Evolutionary conservation across 352 stramenopile species (phyloP).

Genomic region (Globisporangium viniferum): DNA sequence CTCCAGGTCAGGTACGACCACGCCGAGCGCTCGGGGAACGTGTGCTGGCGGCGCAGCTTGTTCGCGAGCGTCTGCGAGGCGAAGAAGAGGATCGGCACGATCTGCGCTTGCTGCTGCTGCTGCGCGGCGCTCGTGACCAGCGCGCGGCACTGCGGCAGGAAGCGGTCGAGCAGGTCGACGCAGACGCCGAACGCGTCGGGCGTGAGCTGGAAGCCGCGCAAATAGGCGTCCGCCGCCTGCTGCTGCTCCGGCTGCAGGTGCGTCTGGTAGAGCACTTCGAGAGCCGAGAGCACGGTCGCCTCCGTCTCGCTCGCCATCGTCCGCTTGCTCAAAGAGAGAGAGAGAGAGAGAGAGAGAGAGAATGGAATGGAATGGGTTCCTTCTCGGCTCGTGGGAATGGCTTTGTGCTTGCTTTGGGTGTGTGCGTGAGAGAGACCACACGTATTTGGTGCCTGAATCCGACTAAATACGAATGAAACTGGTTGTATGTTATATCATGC

Average conservation of each 20-base stretch:
- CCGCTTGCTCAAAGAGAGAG: not conserved
- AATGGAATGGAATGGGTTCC: not conserved
- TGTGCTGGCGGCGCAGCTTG: conserved; percentile 64
- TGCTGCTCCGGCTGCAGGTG: conserved; percentile 53
- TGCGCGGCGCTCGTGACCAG: conserved; percentile 3
- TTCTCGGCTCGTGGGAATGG: not conserved
- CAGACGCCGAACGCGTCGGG: conserved; percentile 76
- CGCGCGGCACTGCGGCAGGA: conserved; percentile 26
- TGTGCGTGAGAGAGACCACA: not conserved
- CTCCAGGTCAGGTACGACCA: conserved; percentile 39
- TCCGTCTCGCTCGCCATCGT: conserved; percentile 18
- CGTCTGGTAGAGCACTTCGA: conserved; percentile 60
- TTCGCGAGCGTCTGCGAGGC: conserved; percentile 79
- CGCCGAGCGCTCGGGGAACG: conserved; percentile 23
- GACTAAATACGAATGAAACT: too few relatives aligned
- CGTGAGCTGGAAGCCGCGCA: conserved; percentile 78
- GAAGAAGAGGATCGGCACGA: conserved; percentile 69
- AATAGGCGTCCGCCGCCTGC: conserved; percentile 64
- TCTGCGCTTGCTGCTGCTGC: conserved; percentile 18
- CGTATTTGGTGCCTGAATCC: too few relatives aligned
- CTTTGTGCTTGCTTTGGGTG: not conserved
- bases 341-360: conserved; percentile 4
- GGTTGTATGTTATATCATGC: too few relatives aligned
- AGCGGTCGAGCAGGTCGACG: conserved; percentile 53
- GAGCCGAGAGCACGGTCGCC: conserved; percentile 37